Evolutionary conservation across 192 early-diverging fungal genomes (phyloP).

Genomic region (Entomortierella chlamydospora): DNA sequence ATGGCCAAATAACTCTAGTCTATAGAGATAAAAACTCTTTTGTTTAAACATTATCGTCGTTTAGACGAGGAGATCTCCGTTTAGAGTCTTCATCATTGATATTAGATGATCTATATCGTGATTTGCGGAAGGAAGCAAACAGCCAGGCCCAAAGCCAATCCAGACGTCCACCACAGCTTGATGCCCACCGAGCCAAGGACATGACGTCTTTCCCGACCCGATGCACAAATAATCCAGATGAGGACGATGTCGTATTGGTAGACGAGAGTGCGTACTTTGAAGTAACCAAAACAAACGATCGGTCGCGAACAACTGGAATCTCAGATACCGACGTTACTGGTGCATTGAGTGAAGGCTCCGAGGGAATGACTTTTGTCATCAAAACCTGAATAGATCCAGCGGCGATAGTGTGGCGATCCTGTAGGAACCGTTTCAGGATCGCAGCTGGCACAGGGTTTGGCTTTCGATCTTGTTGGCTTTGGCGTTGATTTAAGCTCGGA

Average conservation of each 20-base stretch:
- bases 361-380: neutral
- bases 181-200: slow-evolving; percentile 35
- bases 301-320: slow-evolving; percentile 3
- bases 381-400: slow-evolving; percentile 34
- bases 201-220: slow-evolving; percentile 30
- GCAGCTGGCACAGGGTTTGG: slow-evolving; percentile 16
- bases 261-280: slow-evolving; percentile 17
- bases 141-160: slow-evolving; percentile 52
- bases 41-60: slow-evolving; percentile 42
- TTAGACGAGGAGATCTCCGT: slow-evolving; percentile 3
- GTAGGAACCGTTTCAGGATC: slow-evolving; percentile 29
- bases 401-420: slow-evolving; percentile 38
- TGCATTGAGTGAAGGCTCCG: neutral
- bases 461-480: slow-evolving; percentile 6
- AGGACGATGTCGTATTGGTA: neutral
- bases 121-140: slow-evolving; percentile 37
- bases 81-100: neutral
- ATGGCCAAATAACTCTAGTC: no score
- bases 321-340: neutral
- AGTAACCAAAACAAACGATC: slow-evolving; percentile 9
- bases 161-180: slow-evolving; percentile 44
- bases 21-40: neutral
- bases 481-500: neutral
- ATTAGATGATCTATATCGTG: neutral
- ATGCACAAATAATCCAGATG: slow-evolving; percentile 31